Base-by-base conservation (phyloP, 1,284 basidiomycete genomes). In the Sphaerobolus stellatus region DNA sequence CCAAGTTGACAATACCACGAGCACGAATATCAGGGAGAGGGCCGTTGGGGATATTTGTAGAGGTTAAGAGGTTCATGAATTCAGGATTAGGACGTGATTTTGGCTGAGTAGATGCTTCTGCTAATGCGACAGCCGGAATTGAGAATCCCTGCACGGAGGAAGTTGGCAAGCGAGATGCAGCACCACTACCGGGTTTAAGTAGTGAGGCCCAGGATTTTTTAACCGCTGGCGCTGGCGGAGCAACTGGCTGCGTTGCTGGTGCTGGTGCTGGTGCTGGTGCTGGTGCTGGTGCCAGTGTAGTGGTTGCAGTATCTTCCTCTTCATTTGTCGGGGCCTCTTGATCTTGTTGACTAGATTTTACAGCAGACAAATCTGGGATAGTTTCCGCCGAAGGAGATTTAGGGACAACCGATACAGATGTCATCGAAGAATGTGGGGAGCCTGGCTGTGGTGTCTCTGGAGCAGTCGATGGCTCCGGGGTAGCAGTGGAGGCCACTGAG, bases 1-100 rank as follows among this genome's bases (percentile, higher is more conserved):
- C 96, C 5, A 86, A 90, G 72, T 98, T 99, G 64, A 98, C 82
- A 41, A 99, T 75, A 4, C 96, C 96, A 28, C 95, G 81, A 0
- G 93, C 88, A 29, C 79, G 71, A 22, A 82, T 79, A 57, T 77
- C 71, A 9, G 77, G 74, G 2, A 69, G 62, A 20, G 76, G 73
- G 1, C 80, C 79, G 31, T 8, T 14, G 13, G 27, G 20, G 8
- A 33, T 29, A 30, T 40, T 48, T 18, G 52, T 31, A 4, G 77
- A 74, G 3, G 75, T 80, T 7, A 91, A 74, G 6, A 90, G 73
- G 1, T 73, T 75, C 11, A 84, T 64, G 7, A 90, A 69, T 60
- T 85, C 80, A 11, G 74, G 73, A 1, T 76, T 67, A 0, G 75
- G 65, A 16, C 80, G 69, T 14, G 76, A 67, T 4, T 68, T 57